Conservation (phyloP, 306 rosid genomes). For the Psophocarpus tetragonolobus region DNA sequence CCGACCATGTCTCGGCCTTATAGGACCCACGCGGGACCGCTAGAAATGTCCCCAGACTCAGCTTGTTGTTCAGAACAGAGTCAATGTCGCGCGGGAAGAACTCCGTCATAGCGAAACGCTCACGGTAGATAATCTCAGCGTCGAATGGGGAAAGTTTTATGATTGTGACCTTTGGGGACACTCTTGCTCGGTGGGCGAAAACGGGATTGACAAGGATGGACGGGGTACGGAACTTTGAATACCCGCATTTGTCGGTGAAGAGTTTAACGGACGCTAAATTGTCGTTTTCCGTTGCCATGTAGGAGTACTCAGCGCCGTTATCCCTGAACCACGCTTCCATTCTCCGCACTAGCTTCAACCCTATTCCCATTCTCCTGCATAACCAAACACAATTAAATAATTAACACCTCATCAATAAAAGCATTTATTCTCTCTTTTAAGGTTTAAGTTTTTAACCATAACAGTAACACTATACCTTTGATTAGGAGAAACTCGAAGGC, state of each 20-base stretch:
- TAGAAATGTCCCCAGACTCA: constrained; percentile 77
- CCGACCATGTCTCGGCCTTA: constrained; percentile 50
- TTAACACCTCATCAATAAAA: background rate
- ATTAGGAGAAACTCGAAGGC: constrained; percentile 91
- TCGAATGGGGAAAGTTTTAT: constrained; percentile 56
- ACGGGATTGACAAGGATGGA: constrained; percentile 89
- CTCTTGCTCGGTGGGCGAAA: constrained; percentile 57
- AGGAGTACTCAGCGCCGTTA: constrained; percentile 83
- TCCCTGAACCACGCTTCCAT: constrained; percentile 79
- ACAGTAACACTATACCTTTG: no score
- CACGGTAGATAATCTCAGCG: constrained; percentile 74
- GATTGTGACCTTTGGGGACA: constrained; percentile 49
- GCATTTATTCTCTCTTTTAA: background rate
- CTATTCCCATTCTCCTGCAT: constrained; percentile 92
- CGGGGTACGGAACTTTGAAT: constrained; percentile 83
- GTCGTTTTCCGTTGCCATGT: constrained; percentile 90
- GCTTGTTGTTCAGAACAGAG: constrained; percentile 64
- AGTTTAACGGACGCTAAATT: constrained; percentile 77
- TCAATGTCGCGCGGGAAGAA: constrained; percentile 96
- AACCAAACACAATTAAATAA: background rate
- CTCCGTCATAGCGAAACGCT: constrained; percentile 76
- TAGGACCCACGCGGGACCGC: constrained; percentile 68
- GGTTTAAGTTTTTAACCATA: no score
- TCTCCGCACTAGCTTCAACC: constrained; percentile 58
- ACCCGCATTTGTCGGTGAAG: constrained; percentile 92